Percentiles rank a stretch among this genome's conserved stretches.
These are phyloP conservation scores for Tricharina praecox DNA, from an alignment of 495 filamentous ascomycete genomes.

Conservation along the genomic window DNA sequence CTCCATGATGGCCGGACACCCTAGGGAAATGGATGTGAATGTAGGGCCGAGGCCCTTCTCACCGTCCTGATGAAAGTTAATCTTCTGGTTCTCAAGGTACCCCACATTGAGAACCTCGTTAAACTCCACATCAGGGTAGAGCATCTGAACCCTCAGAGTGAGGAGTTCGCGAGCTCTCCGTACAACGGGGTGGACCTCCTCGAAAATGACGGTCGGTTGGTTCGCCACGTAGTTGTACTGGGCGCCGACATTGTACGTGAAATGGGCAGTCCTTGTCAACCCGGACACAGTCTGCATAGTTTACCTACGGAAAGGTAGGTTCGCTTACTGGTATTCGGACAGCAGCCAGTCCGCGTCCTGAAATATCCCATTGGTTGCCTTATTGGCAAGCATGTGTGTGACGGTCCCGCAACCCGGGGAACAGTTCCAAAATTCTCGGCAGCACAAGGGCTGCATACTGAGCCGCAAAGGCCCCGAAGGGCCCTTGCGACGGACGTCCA, in stretches of 20 bases:
- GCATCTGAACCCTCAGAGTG: constrained; percentile 12
- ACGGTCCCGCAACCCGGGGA: constrained; percentile 40
- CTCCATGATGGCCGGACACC: constrained; percentile 47
- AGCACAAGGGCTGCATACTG: too few relatives aligned
- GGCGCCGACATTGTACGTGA: constrained; percentile 60
- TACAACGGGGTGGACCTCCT: constrained; percentile 41
- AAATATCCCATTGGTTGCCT: constrained; percentile 34
- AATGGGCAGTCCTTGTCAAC: constrained; percentile 40
- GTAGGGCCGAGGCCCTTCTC: constrained; percentile 58
- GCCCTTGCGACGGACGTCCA: too few relatives aligned
- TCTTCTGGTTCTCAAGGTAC: constrained; percentile 53
- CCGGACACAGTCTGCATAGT: constrained; percentile 2
- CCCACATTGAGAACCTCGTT: constrained; percentile 66
- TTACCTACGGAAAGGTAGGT: constrained; percentile 45
- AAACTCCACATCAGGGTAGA: constrained; percentile 31
- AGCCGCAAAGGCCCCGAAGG: too few relatives aligned
- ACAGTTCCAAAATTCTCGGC: too few relatives aligned
- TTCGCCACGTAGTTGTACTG: constrained; percentile 66
- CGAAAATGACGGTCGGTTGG: constrained; percentile 34
- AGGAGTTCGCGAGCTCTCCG: constrained; percentile 33
- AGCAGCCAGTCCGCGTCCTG: constrained; percentile 54
- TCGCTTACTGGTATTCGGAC: constrained; percentile 36
- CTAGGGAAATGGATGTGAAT: constrained; percentile 60
- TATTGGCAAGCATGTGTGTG: constrained; percentile 43
- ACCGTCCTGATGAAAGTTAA: constrained; percentile 79